Conservation (phyloP, 805 yeast species). For the Monosporozyma siamensis region DNA sequence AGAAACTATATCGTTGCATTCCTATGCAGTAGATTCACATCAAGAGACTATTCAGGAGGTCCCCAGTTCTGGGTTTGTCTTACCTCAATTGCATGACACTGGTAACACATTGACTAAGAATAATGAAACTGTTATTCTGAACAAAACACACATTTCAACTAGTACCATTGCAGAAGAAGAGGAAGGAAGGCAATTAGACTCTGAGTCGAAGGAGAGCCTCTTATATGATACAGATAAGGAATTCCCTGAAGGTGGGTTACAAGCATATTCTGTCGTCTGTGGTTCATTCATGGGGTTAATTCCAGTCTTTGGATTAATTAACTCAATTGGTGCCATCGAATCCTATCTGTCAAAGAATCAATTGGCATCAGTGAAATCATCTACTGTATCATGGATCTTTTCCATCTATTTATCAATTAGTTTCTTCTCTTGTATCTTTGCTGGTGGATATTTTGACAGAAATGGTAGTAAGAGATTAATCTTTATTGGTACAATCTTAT, state of each 20-base stretch:
- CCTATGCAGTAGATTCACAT: neutral
- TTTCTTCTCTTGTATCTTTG: slow-evolving; percentile 43
- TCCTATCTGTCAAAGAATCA: slow-evolving; percentile 50
- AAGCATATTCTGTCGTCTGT: slow-evolving; percentile 48
- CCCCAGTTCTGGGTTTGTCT: slow-evolving; percentile 3
- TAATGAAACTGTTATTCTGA: neutral
- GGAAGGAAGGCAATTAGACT: too few species aligned
- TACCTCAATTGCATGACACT: neutral
- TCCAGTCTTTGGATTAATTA: slow-evolving; percentile 51
- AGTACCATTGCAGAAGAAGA: too few species aligned
- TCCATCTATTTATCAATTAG: slow-evolving; percentile 48
- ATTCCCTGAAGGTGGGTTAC: slow-evolving; percentile 47
- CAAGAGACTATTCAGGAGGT: neutral
- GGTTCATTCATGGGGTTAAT: slow-evolving; percentile 54
- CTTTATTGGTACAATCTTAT: slow-evolving; percentile 36
- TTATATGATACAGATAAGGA: slow-evolving; percentile 17
- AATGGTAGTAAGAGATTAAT: slow-evolving; percentile 45
- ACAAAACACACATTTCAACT: neutral
- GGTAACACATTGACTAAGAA: neutral
- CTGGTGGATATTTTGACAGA: slow-evolving; percentile 55
- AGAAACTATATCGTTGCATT: neutral
- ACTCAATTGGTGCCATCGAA: slow-evolving; percentile 59
- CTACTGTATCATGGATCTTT: slow-evolving; percentile 58
- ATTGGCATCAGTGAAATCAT: slow-evolving; percentile 38
- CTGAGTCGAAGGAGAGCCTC: neutral